A percentile compares a stretch with the other conserved stretches of the same genome.
phyloP scores from a whole-genome alignment of 768 basidiomycete genomes.

The Suillus plorans region DNA sequence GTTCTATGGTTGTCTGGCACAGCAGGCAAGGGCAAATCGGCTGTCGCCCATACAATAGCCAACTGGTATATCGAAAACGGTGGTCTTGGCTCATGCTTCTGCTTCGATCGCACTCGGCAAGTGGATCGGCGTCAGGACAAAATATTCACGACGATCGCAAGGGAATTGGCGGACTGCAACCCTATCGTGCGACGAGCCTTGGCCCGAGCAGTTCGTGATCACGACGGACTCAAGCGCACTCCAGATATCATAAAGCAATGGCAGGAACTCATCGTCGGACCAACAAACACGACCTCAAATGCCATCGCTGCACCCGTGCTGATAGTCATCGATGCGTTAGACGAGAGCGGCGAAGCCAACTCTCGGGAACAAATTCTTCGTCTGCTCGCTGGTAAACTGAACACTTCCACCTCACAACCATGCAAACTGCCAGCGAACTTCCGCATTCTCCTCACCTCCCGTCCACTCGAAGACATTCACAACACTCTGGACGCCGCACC shows the following conservation, averaged over 20 bases:
- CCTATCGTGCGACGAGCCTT: background rate
- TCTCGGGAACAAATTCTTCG: conserved; percentile 17
- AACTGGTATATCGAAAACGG: conserved; percentile 5
- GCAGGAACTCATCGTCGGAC: conserved; percentile 16
- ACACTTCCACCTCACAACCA: background rate
- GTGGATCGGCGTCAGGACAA: background rate
- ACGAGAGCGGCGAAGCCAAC: conserved; percentile 13
- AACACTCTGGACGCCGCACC: conserved; percentile 5
- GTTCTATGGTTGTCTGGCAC: conserved; percentile 16
- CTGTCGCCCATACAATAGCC: conserved; percentile 19
- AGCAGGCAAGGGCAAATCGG: conserved; percentile 19
- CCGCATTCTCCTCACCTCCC: conserved; percentile 18
- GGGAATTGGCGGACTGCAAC: background rate
- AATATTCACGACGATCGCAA: conserved; percentile 2
- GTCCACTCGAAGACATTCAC: conserved; percentile 8
- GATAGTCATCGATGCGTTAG: conserved; percentile 26
- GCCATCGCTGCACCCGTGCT: conserved; percentile 18
- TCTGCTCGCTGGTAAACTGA: background rate
- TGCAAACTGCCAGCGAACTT: conserved; percentile 5
- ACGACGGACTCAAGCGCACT: background rate
- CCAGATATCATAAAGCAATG: conserved; percentile 12
- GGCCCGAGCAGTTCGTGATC: background rate
- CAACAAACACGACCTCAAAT: background rate
- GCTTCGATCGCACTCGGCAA: conserved; percentile 12
- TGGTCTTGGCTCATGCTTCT: conserved; percentile 16